Percentiles rank a stretch among this genome's conserved stretches.
Evolutionary conservation across 1,284 basidiomycete genomes (phyloP).

Genomic region (Macrocystidia cucumis): DNA sequence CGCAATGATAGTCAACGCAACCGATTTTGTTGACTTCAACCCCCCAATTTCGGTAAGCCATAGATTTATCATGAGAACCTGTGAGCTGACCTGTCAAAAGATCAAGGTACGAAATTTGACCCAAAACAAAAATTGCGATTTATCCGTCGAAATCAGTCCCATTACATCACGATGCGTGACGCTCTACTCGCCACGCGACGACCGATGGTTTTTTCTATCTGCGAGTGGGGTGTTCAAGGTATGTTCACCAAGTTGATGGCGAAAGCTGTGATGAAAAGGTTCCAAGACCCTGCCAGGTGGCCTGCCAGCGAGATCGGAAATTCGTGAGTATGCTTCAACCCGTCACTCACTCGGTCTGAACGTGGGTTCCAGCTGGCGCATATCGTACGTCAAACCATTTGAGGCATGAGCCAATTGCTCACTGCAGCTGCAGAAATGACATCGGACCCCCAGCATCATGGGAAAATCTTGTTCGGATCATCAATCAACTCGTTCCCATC

Average conservation of each 20-base stretch:
- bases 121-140: too few species aligned
- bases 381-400: conserved; percentile 24
- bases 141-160: too few species aligned
- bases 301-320: conserved; percentile 35
- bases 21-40: conserved; percentile 36
- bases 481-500: conserved; percentile 41
- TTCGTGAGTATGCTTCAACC: conserved; percentile 17
- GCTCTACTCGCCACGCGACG: conserved; percentile 39
- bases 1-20: conserved; percentile 23
- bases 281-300: conserved; percentile 39
- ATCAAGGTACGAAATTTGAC: too few species aligned
- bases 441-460: conserved; percentile 39
- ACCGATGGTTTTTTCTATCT: conserved; percentile 44
- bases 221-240: conserved; percentile 46
- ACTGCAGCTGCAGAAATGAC: conserved; percentile 28
- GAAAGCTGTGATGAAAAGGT: background rate
- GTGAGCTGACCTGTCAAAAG: too few species aligned
- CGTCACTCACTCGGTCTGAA: background rate
- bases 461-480: conserved; percentile 38
- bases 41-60: conserved; percentile 28
- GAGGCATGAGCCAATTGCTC: background rate
- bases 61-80: too few species aligned
- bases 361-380: conserved; percentile 28
- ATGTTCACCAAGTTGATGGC: background rate
- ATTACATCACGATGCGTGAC: conserved; percentile 42